Base-by-base conservation (phyloP, 352 stramenopile species). In the Lagenidium sp. region DNA sequence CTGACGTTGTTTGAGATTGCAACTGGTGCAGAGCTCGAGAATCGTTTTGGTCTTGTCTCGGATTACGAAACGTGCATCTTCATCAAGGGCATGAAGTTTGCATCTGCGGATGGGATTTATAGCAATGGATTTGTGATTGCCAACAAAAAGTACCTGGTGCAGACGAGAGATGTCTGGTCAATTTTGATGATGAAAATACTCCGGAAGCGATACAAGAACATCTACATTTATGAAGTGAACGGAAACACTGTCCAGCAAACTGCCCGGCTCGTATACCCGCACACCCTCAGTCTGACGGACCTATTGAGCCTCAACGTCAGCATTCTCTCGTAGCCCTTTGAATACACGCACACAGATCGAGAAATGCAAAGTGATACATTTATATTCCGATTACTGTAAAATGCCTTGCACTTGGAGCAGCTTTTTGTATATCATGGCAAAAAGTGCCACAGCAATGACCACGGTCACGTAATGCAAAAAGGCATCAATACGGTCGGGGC, bases 381-480 rank as follows among this genome's bases (percentile, higher is more conserved):
- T n/a, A n/a, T n/a, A n/a, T 1, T 24, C 7, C 18, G 22, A 13
- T 44, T 41, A 60, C 40, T 79, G 68, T 7, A 85, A 36, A 13
- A 86, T 49, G 26, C 78, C 78, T 26, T 90, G 68, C 50, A 73
- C 64, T 49, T 90, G 76, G 21, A 90, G 54, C n/a, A 90, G 55
- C 44, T 84, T 84, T 52, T 82, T 85, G 62, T 90, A 90, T 16
- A 90, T 47, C 21, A 90, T 36, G 0, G 72, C 78, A 44, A 90
- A 81, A 10, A 90, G 55, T 24, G 74, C 78, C 4, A 87, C 57
- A 4, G 81, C 58, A 10, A 86, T 65, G 4, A 62, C 74, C 24
- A 83, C 44, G 11, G 68, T 82, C 29, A 90, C 26, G 43, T 86
- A 86, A 48, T 87, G 72, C 39, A 90, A 47, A 25, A 90, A 53